Base-by-base conservation (phyloP, 2,329 filamentous ascomycete species). In the Penicillium italicum region DNA sequence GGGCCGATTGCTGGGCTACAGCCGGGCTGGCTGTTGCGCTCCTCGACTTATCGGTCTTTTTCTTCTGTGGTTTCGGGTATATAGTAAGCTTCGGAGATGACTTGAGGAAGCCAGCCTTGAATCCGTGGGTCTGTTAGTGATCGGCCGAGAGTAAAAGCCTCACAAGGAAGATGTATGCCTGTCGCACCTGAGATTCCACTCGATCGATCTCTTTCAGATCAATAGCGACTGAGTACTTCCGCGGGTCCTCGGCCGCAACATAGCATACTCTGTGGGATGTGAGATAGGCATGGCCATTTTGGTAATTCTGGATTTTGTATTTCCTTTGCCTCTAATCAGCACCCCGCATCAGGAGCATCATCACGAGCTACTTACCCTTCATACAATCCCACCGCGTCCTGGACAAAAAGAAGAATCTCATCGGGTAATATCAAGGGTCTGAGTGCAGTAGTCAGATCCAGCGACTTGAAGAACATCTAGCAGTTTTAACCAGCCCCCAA, bases 201-300 rank as follows among this genome's bases (percentile, higher is more conserved):
- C 89, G 85, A 66, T 99, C 94, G 42, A 99, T 85, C 71, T 96
- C 89, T 70, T 92, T 96, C 52, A 99, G 77, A 63, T 96, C 89
- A 51, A 99, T 81, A 16, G 90, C 89, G 31, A 92, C 83, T 0
- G 92, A 96, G 72, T 90, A 85, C 69, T 88, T 89, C 60, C 93
- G 84, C 16, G 94, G 91, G 61, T 97, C 88, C 31, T 85, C 82
- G 67, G 91, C 88, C 70, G 97, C 92, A 61, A 99, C 90, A 71
- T 97, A 99, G 78, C 93, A 99, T 59, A 91, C 86, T 50, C 94
- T 89, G 75, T 97, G 93, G 9, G 94, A 96, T 18, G 94, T 99
- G 74, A 99, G 75, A 72, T 99, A 99, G 53, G 94, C 91, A 77
- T 97, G 91, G 49, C 94, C 94, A 77, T 96, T 91, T 72, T 99